Evolutionary conservation across 495 filamentous ascomycete genomes (phyloP).

Genomic region (Penicillium pulvis): DNA sequence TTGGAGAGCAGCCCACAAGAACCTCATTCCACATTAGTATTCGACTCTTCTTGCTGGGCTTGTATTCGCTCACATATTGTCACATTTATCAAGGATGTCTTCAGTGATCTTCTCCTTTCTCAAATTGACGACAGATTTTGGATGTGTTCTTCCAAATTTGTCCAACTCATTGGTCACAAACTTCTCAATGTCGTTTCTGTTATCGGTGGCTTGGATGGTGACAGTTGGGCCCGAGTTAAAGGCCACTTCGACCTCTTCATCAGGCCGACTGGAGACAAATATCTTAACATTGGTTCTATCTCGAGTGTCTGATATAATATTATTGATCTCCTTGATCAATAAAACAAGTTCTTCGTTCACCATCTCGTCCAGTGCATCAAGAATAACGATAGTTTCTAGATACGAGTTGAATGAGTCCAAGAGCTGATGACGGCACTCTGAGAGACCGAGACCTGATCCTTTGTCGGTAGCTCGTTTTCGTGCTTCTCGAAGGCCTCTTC

Average conservation of each 20-base stretch:
- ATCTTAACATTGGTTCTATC: slow-evolving; percentile 31
- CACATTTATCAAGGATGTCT: not conserved
- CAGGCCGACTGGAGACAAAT: slow-evolving; percentile 50
- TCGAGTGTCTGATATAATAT: not conserved
- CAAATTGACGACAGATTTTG: not conserved
- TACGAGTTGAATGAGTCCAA: not conserved
- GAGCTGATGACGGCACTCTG: not conserved
- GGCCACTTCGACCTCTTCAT: slow-evolving; percentile 29
- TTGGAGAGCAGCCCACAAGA: slow-evolving; percentile 2
- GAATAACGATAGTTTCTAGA: not conserved
- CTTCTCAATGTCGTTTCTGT: slow-evolving; percentile 33
- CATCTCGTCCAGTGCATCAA: slow-evolving; percentile 1
- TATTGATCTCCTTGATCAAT: not conserved
- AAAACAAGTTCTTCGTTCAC: not conserved
- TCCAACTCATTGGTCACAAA: slow-evolving; percentile 30
- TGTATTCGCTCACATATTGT: not conserved
- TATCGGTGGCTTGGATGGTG: slow-evolving; percentile 33
- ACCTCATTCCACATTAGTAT: not conserved
- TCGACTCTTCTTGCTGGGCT: not conserved
- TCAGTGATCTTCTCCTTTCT: not conserved
- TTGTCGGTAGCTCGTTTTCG: not conserved
- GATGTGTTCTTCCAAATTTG: slow-evolving; percentile 2
- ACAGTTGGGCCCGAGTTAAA: slow-evolving; percentile 27
- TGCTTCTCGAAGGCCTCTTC: not conserved
- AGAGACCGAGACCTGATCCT: not conserved